A percentile compares a stretch with the other conserved stretches of the same genome.
Evolutionary conservation across 345 rosid genomes (phyloP).

Genomic region (Salix arbutifolia): DNA sequence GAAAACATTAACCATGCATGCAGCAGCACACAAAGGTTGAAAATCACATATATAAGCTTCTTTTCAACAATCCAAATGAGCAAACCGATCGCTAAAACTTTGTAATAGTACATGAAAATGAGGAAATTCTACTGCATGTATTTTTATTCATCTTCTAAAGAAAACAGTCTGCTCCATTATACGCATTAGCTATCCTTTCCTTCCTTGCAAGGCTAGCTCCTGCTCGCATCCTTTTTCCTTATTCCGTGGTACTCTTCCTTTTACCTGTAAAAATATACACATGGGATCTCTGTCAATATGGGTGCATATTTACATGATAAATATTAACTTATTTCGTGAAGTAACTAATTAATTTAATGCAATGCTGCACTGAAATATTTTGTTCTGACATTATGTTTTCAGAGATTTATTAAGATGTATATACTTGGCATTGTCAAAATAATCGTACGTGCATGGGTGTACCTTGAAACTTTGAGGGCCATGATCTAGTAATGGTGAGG

Average conservation of each 20-base stretch:
- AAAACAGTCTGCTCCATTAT: neutral
- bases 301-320: neutral
- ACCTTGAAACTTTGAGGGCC: slow-evolving; percentile 21
- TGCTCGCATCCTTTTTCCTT: neutral
- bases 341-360: neutral
- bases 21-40: neutral
- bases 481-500: slow-evolving; percentile 22
- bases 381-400: neutral
- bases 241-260: neutral
- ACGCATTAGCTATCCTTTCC: neutral
- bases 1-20: neutral
- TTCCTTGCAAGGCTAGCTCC: neutral
- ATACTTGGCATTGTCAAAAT: neutral
- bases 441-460: neutral
- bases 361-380: neutral
- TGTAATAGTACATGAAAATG: neutral
- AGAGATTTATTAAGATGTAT: neutral
- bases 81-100: neutral
- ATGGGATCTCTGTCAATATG: neutral
- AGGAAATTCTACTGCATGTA: neutral
- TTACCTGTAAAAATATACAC: neutral
- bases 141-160: neutral
- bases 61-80: neutral
- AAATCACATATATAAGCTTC: neutral
- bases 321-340: neutral